phyloP scores from a whole-genome alignment of 192 early-diverging fungal species.

The Coemansia aciculifera region DNA sequence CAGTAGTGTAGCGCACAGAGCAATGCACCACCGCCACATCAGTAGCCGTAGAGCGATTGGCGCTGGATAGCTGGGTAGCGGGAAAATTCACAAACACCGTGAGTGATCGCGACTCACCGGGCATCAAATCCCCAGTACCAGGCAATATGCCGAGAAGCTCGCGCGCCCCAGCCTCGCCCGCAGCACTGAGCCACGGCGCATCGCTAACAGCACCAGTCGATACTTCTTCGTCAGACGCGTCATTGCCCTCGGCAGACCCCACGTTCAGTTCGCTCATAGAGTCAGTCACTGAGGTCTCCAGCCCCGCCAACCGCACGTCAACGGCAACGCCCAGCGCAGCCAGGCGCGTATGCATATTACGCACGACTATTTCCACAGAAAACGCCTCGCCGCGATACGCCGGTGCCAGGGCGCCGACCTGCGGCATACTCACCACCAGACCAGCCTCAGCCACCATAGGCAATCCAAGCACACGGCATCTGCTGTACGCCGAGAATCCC shows the following conservation, averaged over 20 bases:
- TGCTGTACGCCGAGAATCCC: constrained; percentile 38
- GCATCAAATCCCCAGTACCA: not conserved
- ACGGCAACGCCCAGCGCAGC: constrained; percentile 3
- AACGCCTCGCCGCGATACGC: constrained; percentile 42
- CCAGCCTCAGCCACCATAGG: constrained; percentile 14
- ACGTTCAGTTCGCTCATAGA: constrained; percentile 16
- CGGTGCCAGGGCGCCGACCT: constrained; percentile 19
- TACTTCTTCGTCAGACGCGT: not conserved
- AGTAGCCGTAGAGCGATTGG: not conserved
- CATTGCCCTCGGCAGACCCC: not conserved
- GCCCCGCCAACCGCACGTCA: constrained; percentile 10
- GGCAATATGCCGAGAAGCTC: not conserved
- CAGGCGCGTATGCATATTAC: constrained; percentile 17
- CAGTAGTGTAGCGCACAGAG: constrained; percentile 2
- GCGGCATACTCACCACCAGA: constrained; percentile 15
- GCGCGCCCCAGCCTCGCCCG: not conserved
- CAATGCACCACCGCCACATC: not conserved
- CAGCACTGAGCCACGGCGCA: constrained; percentile 2
- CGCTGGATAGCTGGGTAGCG: constrained; percentile 2
- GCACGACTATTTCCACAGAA: constrained; percentile 24
- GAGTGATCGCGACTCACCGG: constrained; percentile 5
- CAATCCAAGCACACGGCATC: constrained; percentile 28
- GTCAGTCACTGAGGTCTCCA: not conserved
- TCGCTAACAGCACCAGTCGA: not conserved
- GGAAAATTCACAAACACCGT: constrained; percentile 38